Percentiles rank a stretch among this genome's conserved stretches.
Evolutionary conservation across 805 yeast genomes (phyloP).

Genomic region (Cyberlindnera maritima): DNA sequence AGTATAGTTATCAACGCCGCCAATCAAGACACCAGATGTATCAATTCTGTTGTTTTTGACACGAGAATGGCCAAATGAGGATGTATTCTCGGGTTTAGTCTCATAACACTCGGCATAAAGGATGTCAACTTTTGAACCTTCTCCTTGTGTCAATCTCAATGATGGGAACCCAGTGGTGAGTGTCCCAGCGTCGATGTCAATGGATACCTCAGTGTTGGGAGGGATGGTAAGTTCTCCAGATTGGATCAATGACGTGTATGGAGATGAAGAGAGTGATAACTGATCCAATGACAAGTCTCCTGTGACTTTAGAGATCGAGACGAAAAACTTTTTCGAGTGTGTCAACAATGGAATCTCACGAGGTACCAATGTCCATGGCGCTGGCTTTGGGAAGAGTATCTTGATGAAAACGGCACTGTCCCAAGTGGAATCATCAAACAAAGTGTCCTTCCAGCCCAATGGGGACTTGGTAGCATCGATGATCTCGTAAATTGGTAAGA

Average conservation of each 20-base stretch:
- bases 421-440: neutral
- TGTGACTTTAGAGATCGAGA: neutral
- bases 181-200: neutral
- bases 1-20: neutral
- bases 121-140: neutral
- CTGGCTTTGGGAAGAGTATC: neutral
- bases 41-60: neutral
- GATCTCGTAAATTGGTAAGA: neutral
- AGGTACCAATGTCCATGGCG: neutral
- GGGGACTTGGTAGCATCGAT: neutral
- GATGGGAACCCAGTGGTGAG: neutral
- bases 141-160: neutral
- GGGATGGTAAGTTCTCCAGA: neutral
- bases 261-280: neutral
- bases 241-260: neutral
- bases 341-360: conserved; percentile 1
- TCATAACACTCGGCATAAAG: conserved; percentile 1
- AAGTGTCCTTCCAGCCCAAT: neutral
- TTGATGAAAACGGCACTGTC: neutral
- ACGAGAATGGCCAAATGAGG: neutral
- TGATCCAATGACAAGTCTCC: neutral
- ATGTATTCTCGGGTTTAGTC: neutral
- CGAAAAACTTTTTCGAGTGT: neutral
- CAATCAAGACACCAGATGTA: conserved; percentile 1
- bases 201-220: neutral